phyloP scores from a whole-genome alignment of 2,329 filamentous ascomycete genomes.

The Verticillium tricorpus region DNA sequence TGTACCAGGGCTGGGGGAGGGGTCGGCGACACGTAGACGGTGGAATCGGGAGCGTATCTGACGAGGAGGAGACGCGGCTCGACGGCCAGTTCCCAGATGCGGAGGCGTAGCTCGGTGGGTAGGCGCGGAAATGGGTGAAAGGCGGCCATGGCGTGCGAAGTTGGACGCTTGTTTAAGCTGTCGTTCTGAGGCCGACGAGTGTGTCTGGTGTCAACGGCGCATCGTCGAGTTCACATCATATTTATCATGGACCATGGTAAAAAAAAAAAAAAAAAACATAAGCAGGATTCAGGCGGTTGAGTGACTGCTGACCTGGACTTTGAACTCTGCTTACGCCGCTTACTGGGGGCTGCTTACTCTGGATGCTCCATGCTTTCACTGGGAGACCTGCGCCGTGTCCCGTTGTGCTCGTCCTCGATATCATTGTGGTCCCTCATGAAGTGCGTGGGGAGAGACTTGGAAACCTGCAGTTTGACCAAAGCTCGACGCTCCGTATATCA shows the following conservation, averaged over 20 bases:
- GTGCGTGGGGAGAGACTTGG: too few relatives aligned
- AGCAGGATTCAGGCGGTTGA: too few relatives aligned
- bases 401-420: too few relatives aligned
- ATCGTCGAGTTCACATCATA: too few relatives aligned
- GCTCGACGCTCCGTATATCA: too few relatives aligned
- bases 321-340: background rate
- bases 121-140: background rate
- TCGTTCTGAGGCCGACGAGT: too few relatives aligned
- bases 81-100: background rate
- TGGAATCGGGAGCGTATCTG: conserved; percentile 2
- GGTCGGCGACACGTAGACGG: background rate
- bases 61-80: background rate
- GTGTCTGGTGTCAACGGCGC: too few relatives aligned
- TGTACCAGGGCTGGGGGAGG: background rate
- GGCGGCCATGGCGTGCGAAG: background rate
- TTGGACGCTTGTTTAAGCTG: too few relatives aligned
- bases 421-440: too few relatives aligned
- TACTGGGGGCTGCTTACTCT: background rate
- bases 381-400: background rate
- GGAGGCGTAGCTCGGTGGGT: background rate
- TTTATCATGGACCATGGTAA: too few relatives aligned
- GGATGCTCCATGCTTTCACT: background rate
- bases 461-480: too few relatives aligned
- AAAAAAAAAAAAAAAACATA: too few relatives aligned
- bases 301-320: background rate